A percentile compares a stretch with the other conserved stretches of the same genome.
Conservation (phyloP, 2,329 filamentous ascomycete genomes). For the Camptophora hylomeconis region DNA sequence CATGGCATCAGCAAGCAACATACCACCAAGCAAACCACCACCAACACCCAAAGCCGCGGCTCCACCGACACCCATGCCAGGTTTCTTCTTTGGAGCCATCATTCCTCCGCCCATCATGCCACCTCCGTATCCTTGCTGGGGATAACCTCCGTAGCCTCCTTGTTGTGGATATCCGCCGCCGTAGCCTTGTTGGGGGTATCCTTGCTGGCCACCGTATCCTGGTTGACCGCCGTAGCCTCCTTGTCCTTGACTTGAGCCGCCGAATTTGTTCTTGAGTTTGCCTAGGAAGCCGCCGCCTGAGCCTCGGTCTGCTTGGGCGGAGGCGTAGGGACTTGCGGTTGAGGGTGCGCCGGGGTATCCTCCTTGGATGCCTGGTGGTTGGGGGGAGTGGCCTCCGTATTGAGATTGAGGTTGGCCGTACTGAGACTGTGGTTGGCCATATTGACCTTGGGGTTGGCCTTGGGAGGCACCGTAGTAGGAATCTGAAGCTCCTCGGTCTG, state of each 20-base stretch:
- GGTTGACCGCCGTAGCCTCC: constrained; percentile 12
- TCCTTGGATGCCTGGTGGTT: constrained; percentile 10
- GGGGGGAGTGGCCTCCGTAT: constrained; percentile 14
- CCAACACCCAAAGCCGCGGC: constrained; percentile 67
- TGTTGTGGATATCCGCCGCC: constrained; percentile 23
- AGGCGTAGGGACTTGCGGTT: constrained; percentile 20
- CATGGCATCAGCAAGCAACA: constrained; percentile 55
- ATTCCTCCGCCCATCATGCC: constrained; percentile 18
- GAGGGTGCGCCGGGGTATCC: constrained; percentile 22
- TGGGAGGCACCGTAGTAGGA: constrained; percentile 31
- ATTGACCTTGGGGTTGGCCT: constrained; percentile 4
- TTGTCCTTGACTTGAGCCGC: constrained; percentile 12
- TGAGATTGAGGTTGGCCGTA: constrained; percentile 1
- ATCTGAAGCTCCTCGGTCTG: constrained; percentile 27
- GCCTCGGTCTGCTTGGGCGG: constrained; percentile 24
- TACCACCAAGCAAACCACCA: constrained; percentile 68
- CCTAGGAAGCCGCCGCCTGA: constrained; percentile 32
- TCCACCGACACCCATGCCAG: constrained; percentile 54
- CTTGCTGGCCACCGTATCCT: constrained; percentile 17
- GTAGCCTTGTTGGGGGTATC: constrained; percentile 22
- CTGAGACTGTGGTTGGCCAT: too few relatives aligned
- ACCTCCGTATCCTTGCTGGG: constrained; percentile 13
- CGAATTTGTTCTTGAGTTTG: constrained; percentile 38
- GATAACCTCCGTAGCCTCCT: constrained; percentile 20
- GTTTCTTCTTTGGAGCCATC: constrained; percentile 28